Conservation (phyloP, 2,329 filamentous ascomycete species). For the Whalleya microplaca region DNA sequence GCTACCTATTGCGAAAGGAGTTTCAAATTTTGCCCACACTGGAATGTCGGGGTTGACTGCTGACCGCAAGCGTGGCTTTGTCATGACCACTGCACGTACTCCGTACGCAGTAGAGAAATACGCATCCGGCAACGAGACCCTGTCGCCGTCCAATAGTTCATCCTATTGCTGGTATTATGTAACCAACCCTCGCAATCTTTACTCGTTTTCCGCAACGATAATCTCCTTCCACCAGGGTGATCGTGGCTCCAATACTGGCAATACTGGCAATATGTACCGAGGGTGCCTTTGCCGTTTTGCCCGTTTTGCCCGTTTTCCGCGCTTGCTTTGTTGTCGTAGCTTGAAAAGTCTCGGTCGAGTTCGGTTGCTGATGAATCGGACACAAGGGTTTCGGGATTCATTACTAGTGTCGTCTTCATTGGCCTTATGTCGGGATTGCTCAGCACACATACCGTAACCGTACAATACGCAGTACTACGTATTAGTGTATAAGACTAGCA, state of each 20-base stretch:
- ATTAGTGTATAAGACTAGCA: too few relatives aligned
- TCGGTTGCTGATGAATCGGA: conserved; percentile 25
- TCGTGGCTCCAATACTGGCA: not conserved
- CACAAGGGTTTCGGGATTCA: not conserved
- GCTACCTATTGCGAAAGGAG: not conserved
- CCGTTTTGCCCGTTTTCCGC: not conserved
- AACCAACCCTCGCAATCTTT: not conserved
- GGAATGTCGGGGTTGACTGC: conserved; percentile 30
- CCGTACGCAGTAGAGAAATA: not conserved
- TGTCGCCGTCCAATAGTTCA: not conserved
- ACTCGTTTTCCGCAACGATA: not conserved
- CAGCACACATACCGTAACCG: conserved; percentile 15
- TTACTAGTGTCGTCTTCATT: not conserved
- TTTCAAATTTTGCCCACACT: conserved; percentile 16
- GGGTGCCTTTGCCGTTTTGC: not conserved
- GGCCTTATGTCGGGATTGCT: conserved; percentile 21
- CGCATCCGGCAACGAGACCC: conserved; percentile 5
- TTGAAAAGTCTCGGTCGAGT: not conserved
- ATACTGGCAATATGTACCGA: conserved; percentile 7
- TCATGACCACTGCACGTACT: conserved; percentile 20
- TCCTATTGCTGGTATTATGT: not conserved
- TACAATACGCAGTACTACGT: too few relatives aligned
- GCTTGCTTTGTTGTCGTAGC: not conserved
- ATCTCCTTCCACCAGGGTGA: not conserved
- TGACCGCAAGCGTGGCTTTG: conserved; percentile 30